A percentile compares a stretch with the other conserved stretches of the same genome.
Evolutionary conservation across 163 green algal species (phyloP).

Genomic region (Prototheca wickerhamii): DNA sequence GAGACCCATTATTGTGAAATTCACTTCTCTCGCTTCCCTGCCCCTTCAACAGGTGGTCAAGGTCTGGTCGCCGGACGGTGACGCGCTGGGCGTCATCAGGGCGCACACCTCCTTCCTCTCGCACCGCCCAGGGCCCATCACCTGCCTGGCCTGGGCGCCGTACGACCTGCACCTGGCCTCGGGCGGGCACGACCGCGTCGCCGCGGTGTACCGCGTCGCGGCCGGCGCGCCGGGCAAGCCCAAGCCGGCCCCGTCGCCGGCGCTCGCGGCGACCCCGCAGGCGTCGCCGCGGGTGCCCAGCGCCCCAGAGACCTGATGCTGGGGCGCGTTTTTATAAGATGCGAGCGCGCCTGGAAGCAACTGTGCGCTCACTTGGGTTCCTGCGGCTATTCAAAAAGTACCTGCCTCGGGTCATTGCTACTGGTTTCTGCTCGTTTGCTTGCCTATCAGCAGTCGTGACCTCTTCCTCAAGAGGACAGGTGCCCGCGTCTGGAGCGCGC

Average conservation of each 20-base stretch:
- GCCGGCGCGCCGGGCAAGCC: neutral
- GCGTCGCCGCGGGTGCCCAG: neutral
- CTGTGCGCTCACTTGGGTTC: too few species aligned
- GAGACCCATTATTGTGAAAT: too few species aligned
- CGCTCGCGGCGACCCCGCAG: neutral
- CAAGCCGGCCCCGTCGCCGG: neutral
- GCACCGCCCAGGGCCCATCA: constrained; percentile 60
- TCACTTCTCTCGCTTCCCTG: neutral
- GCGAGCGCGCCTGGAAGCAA: too few species aligned
- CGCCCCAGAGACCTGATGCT: neutral
- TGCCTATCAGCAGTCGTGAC: too few species aligned
- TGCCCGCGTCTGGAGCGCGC: too few species aligned
- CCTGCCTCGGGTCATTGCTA: too few species aligned
- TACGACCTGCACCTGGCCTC: constrained; percentile 72
- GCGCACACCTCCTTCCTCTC: constrained; percentile 55
- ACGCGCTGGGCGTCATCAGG: constrained; percentile 59
- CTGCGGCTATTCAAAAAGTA: too few species aligned
- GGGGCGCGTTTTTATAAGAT: too few species aligned
- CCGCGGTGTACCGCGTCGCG: constrained; percentile 13
- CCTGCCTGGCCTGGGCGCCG: constrained; percentile 75
- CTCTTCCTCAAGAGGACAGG: too few species aligned
- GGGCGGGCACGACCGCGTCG: constrained; percentile 30
- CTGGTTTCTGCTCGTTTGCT: too few species aligned
- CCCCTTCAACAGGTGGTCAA: constrained; percentile 45
- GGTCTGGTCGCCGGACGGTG: constrained; percentile 45